phyloP scores from a whole-genome alignment of 2,329 filamentous ascomycete genomes.

The Neodidymelliopsis sp. region DNA sequence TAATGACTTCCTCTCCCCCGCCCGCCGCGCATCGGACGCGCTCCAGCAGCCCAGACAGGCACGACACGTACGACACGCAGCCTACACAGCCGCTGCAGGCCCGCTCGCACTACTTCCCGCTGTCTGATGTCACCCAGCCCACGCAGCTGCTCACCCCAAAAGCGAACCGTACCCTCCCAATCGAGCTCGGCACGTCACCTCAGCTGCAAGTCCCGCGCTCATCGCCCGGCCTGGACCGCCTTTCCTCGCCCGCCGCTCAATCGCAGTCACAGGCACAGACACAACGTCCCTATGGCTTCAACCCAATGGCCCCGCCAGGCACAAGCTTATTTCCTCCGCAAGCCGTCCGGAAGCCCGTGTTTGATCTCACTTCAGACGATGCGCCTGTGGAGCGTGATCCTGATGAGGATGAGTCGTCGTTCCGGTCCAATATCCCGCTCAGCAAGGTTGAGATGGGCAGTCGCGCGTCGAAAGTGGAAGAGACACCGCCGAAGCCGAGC shows the following conservation, averaged over 20 bases:
- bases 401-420: constrained; percentile 50
- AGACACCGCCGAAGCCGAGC: constrained; percentile 44
- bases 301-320: constrained; percentile 78
- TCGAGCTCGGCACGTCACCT: constrained; percentile 29
- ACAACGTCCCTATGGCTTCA: constrained; percentile 73
- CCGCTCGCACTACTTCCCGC: constrained; percentile 39
- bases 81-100: constrained; percentile 39
- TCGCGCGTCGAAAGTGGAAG: constrained; percentile 36
- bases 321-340: constrained; percentile 67
- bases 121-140: constrained; percentile 61
- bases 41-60: constrained; percentile 56
- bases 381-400: constrained; percentile 57
- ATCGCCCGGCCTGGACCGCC: constrained; percentile 67
- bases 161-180: constrained; percentile 38
- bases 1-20: constrained; percentile 43
- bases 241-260: constrained; percentile 51
- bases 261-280: constrained; percentile 58
- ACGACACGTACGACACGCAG: constrained; percentile 59
- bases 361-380: constrained; percentile 56
- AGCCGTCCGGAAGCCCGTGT: constrained; percentile 49
- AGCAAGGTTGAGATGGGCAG: constrained; percentile 58
- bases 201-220: constrained; percentile 87
- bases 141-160: constrained; percentile 64
- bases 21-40: constrained; percentile 19
- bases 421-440: constrained; percentile 66